phyloP scores from a whole-genome alignment of 2,329 filamentous ascomycete genomes.

The Trichoderma breve region DNA sequence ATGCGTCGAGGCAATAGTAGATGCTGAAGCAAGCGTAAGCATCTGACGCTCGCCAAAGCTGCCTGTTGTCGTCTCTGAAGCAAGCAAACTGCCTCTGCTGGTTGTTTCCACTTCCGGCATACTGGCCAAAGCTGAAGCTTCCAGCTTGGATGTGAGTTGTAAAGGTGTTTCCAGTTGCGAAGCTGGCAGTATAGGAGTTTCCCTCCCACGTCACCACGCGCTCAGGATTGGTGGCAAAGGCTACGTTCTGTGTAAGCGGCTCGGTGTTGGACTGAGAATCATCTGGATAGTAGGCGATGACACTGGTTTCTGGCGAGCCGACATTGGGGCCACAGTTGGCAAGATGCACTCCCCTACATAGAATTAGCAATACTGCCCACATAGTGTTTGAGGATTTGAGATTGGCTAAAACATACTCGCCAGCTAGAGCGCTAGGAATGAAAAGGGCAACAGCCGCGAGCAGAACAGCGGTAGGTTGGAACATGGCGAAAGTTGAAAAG shows the following conservation, averaged over 20 bases:
- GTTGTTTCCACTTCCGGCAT: constrained; percentile 6
- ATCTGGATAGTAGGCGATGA: constrained; percentile 12
- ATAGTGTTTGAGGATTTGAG: background rate
- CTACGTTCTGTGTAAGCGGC: background rate
- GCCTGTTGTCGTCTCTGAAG: constrained; percentile 8
- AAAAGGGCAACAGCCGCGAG: constrained; percentile 1
- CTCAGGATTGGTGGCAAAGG: background rate
- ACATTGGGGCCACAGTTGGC: constrained; percentile 4
- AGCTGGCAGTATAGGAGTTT: background rate
- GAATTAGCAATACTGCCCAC: background rate
- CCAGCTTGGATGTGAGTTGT: background rate
- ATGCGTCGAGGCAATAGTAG: constrained; percentile 11
- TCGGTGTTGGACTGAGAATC: background rate
- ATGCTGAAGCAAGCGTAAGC: constrained; percentile 13
- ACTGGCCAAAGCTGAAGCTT: constrained; percentile 7
- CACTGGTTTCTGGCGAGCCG: background rate
- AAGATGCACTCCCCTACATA: constrained; percentile 3
- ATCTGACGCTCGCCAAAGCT: background rate
- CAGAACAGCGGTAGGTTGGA: constrained; percentile 2
- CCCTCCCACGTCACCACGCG: background rate
- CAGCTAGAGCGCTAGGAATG: background rate
- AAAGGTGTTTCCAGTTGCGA: background rate
- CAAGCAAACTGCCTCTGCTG: constrained; percentile 6
- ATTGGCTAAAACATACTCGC: constrained; percentile 1
- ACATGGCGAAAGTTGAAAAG: background rate